Conservation (phyloP, 257 asterid genomes). For the Solanum ahanhuiri region DNA sequence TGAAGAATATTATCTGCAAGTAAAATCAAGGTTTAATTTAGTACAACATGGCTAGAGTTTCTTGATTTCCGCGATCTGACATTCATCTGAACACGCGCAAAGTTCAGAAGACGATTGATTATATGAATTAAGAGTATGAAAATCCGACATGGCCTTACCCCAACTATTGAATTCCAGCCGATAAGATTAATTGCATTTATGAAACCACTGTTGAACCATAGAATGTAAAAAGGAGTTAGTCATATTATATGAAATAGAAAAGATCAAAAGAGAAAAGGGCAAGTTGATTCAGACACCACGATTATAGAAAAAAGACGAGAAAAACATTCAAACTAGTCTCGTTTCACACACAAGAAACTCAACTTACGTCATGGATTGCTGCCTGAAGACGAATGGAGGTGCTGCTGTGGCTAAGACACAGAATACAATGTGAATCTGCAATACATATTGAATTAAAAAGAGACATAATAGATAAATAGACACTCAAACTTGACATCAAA, state of each 20-base stretch:
- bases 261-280: background rate
- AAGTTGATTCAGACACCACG: background rate
- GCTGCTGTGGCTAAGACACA: conserved; percentile 66
- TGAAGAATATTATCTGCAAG: conserved; percentile 50
- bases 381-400: conserved; percentile 71
- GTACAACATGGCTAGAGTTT: background rate
- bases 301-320: too few relatives aligned
- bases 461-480: background rate
- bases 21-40: background rate
- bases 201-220: conserved; percentile 51
- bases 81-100: background rate
- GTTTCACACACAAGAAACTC: background rate
- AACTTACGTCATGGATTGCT: conserved; percentile 73
- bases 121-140: background rate
- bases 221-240: background rate
- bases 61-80: background rate
- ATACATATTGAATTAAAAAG: background rate
- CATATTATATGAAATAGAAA: background rate
- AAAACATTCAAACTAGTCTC: background rate
- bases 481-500: background rate
- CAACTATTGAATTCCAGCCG: conserved; percentile 21
- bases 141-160: conserved; percentile 11
- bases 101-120: background rate
- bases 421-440: conserved; percentile 62
- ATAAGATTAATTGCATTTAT: conserved; percentile 49